Base-by-base conservation (phyloP, 2,329 filamentous ascomycete species). In the Penicillium crustosum region DNA sequence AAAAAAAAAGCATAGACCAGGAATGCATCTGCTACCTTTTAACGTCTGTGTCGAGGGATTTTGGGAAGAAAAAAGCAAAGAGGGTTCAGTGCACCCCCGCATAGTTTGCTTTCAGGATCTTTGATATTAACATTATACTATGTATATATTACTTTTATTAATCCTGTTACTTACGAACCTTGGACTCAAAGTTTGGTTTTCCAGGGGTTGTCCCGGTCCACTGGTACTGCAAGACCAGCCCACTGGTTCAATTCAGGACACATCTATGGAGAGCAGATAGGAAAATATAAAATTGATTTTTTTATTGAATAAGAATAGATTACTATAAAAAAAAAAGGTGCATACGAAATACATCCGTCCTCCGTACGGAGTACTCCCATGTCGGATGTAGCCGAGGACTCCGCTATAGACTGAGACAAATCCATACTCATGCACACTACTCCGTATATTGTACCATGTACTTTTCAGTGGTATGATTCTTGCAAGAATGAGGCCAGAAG, bases 1-100 rank as follows among this genome's bases (percentile, higher is more conserved):
- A 25, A 25, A 25, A 25, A 25, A 6, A 27, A 65, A 65, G 64
- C 62, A 66, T 55, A 45, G 62, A 60, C 62, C 61, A 65, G 21
- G 57, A 60, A 62, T 62, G 56, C 36, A 41, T n/a, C 36, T n/a
- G 17, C 39, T 43, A 17, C 33, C 19, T 33, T 23, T 10, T 15
- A 50, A 50, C n/a, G 48, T 50, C 35, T 27, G 42, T 47, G 41
- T 38, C 29, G 29, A 33, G 9, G 42, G 13, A 15, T 38, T 38
- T 38, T 19, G 7, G 41, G 1, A 12, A 27, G 33, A 43, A 43
- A n/a, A 36, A 25, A 53, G 27, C 39, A 43, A 53, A 39, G 36
- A 39, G 12, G 48, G 13, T 60, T 35, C 53, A 43, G 45, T 39
- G 41, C 51, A 62, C 50, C 63, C 55, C 57, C 60, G 60, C 61